Percentiles rank a stretch among this genome's conserved stretches.
Conservation (phyloP, 495 filamentous ascomycete genomes). For the Aspergillus bridgeri region DNA sequence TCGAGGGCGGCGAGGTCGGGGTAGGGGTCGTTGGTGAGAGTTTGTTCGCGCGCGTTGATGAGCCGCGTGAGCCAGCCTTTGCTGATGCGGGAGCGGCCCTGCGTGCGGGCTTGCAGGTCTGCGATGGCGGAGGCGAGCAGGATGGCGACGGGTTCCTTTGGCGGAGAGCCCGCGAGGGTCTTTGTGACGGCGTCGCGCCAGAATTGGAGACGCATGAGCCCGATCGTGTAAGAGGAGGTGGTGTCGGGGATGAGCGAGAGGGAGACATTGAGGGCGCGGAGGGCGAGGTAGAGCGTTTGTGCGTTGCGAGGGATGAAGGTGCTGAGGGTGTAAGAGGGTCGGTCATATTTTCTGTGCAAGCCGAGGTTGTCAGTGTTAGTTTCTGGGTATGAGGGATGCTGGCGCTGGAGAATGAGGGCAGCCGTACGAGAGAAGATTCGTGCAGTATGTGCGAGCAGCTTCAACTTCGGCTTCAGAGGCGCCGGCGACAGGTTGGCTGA, state of each 20-base stretch:
- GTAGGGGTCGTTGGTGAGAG: conserved; percentile 81
- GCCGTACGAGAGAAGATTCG: conserved; percentile 53
- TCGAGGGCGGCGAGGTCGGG: conserved; percentile 70
- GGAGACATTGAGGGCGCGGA: conserved; percentile 91
- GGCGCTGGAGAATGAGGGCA: background rate
- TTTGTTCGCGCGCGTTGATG: conserved; percentile 74
- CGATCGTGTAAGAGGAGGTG: conserved; percentile 76
- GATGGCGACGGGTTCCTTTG: conserved; percentile 87
- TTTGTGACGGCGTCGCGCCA: conserved; percentile 82
- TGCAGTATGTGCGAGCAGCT: conserved; percentile 54
- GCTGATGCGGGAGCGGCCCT: conserved; percentile 57
- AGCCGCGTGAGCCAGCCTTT: conserved; percentile 79
- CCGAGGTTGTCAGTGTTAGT: conserved; percentile 8
- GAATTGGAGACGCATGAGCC: conserved; percentile 86
- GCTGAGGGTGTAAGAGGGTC: conserved; percentile 80
- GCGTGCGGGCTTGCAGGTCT: conserved; percentile 53
- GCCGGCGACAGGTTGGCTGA: conserved; percentile 20
- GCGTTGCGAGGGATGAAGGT: conserved; percentile 71
- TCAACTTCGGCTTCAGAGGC: conserved; percentile 44
- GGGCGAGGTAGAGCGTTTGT: conserved; percentile 79
- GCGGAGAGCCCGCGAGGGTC: conserved; percentile 68
- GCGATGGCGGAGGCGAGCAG: conserved; percentile 68
- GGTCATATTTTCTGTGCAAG: conserved; percentile 66
- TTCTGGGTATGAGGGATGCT: background rate
- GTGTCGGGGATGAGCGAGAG: conserved; percentile 83